Evolutionary conservation across 108 stramenopile species (phyloP).

Genomic region (Nitzschia inconspicua): DNA sequence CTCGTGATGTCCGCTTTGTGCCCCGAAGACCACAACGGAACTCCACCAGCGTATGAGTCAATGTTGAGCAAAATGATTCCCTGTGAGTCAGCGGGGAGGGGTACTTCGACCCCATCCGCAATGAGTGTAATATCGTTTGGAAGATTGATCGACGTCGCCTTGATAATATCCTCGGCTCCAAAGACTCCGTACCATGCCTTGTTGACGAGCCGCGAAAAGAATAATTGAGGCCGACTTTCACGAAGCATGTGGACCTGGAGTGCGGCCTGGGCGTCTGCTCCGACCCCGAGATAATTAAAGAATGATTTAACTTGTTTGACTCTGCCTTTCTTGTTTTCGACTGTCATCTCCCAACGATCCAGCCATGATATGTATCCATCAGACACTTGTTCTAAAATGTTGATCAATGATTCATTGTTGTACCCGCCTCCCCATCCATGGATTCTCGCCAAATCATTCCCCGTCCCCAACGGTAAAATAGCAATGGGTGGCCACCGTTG

Average conservation of each 20-base stretch:
- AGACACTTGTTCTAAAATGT: conserved; percentile 70
- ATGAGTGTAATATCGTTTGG: conserved; percentile 70
- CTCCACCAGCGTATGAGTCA: conserved; percentile 86
- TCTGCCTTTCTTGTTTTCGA: conserved; percentile 50
- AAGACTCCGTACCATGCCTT: conserved; percentile 88
- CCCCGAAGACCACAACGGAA: conserved; percentile 79
- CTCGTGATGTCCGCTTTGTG: neutral
- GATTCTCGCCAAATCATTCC: conserved; percentile 83
- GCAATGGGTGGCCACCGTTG: conserved; percentile 85
- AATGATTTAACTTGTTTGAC: conserved; percentile 53
- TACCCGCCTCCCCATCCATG: conserved; percentile 89
- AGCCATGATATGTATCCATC: conserved; percentile 74
- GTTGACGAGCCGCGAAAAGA: conserved; percentile 84
- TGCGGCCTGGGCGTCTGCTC: conserved; percentile 85
- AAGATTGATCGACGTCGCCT: conserved; percentile 56
- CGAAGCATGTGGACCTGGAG: conserved; percentile 82
- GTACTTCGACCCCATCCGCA: conserved; percentile 85
- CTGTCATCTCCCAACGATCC: conserved; percentile 81
- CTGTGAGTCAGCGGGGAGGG: conserved; percentile 79
- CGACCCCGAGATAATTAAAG: conserved; percentile 89
- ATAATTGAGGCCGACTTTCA: conserved; percentile 74
- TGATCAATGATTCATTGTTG: conserved; percentile 75
- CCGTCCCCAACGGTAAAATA: conserved; percentile 88
- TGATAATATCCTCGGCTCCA: conserved; percentile 88
- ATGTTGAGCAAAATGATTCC: conserved; percentile 90